These are phyloP conservation scores for Trypanosoma congolense DNA, from an alignment of 208 protist genomes.

Conservation along the genomic window DNA sequence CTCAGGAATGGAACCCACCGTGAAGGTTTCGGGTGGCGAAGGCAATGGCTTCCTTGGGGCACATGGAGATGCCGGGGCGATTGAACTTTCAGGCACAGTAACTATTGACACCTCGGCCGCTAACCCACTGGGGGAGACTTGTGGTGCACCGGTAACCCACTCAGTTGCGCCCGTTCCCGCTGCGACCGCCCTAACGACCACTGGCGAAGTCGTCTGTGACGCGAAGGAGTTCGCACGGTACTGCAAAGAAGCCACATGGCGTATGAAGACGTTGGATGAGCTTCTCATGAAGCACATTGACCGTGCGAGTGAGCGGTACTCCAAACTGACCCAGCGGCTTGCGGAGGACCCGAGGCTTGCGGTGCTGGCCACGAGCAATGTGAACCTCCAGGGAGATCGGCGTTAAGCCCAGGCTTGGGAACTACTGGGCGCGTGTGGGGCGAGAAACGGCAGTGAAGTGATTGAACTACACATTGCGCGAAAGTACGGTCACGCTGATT, in stretches of 20 bases:
- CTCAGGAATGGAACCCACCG: neutral
- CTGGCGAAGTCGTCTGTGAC: constrained; percentile 62
- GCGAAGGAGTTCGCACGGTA: constrained; percentile 80
- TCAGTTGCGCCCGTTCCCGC: neutral
- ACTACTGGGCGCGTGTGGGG: no score
- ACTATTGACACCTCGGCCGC: neutral
- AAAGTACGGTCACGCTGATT: no score
- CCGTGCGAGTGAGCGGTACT: constrained; percentile 82
- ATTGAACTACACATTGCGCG: no score
- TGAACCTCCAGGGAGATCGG: neutral
- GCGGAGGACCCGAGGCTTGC: constrained; percentile 67
- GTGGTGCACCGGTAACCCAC: neutral
- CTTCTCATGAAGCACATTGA: constrained; percentile 83
- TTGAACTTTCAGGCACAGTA: neutral
- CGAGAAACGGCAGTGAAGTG: no score
- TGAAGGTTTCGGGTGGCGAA: neutral
- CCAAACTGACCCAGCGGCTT: constrained; percentile 65
- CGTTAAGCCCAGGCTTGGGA: neutral
- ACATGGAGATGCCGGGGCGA: neutral
- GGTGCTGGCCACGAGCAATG: constrained; percentile 37
- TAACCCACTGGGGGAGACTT: neutral
- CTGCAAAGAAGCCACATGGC: constrained; percentile 88
- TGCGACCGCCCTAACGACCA: neutral
- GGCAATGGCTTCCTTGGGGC: neutral
- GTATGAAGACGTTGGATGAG: constrained; percentile 89